Base-by-base conservation (phyloP, 1,284 basidiomycete genomes). In the Spongispora temasekensis region DNA sequence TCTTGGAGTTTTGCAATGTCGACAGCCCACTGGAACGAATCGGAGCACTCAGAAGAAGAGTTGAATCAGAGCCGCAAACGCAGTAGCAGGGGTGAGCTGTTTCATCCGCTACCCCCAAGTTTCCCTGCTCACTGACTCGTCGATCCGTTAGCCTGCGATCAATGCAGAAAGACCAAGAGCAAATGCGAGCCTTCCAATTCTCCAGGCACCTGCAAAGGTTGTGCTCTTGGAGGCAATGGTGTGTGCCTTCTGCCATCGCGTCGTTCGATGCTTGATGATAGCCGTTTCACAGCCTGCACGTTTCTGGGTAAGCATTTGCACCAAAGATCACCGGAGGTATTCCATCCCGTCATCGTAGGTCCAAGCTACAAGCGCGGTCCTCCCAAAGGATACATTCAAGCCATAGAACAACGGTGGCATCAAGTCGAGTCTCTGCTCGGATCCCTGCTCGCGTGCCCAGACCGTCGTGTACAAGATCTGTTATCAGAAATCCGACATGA, bases 371-470 rank as follows among this genome's bases (percentile, higher is more conserved):
- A 94, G 70, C 85, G 90, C 21, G 90, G 90, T n/a, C 92, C 93
- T 15, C 92, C 93, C 6, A 93, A 93, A 72, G 93, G 93, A 25
- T 95, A 95, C 71, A 94, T 95, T 58, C 90, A 93, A 71, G 93
- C 93, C 37, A 93, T 95, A 62, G 93, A 95, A 75, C 90, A 92
- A 61, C 78, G 93, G 66, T 90, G 93, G 84, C 93, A 95, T 68
- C 90, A 94, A 71, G 91, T 94, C 68, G 93, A 95, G 74, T 90
- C 92, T 13, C 76, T 95, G 13, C 79, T 95, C 5, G 93, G 91
- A 28, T 85, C 88, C 27, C 81, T 95, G 55, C 79, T 95, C 58
- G 84, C 88, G 65, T 90, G 89, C 57, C 82, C 83, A 37, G 90
- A 93, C 73, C 80, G 85, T 13, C 79, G 89, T 60, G 89, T 93